Percentiles rank a stretch among this genome's conserved stretches.
Conservation (phyloP, 305 asterid genomes). For the Solanum hybrid region DNA sequence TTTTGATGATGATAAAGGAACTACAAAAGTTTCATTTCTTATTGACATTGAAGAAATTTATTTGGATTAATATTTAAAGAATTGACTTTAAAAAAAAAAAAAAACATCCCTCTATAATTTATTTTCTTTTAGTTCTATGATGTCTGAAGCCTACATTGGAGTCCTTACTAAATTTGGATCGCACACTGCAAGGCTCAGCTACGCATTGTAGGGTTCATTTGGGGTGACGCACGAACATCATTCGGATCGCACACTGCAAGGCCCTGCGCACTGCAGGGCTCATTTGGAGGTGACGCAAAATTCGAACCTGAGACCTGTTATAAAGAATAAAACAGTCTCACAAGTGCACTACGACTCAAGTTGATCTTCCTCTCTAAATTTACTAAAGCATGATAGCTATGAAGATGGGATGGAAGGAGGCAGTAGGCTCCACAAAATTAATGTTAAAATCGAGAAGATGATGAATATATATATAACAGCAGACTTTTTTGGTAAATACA, state of each 20-base stretch:
- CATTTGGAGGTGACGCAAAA: too few relatives aligned
- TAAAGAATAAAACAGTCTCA: too few relatives aligned
- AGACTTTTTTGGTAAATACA: not conserved
- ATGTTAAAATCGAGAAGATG: not conserved
- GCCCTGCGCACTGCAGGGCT: too few relatives aligned
- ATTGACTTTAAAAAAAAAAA: not conserved
- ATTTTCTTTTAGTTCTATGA: too few relatives aligned
- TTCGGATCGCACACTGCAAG: too few relatives aligned
- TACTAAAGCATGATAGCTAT: not conserved
- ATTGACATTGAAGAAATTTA: not conserved
- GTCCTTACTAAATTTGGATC: rapidly evolving
- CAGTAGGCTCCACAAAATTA: not conserved
- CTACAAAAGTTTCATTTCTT: not conserved
- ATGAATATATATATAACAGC: not conserved
- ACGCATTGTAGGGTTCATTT: rapidly evolving
- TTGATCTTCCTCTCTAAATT: not conserved
- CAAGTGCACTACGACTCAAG: rapidly evolving
- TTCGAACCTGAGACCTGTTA: too few relatives aligned
- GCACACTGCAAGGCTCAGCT: rapidly evolving
- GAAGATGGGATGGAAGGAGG: not conserved
- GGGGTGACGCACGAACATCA: not conserved
- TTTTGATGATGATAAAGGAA: not conserved
- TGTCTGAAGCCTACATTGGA: not conserved
- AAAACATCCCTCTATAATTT: too few relatives aligned
- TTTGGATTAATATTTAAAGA: not conserved